These are phyloP conservation scores for Parmelia sp. DNA, from an alignment of 495 filamentous ascomycete genomes.

Conservation along the genomic window DNA sequence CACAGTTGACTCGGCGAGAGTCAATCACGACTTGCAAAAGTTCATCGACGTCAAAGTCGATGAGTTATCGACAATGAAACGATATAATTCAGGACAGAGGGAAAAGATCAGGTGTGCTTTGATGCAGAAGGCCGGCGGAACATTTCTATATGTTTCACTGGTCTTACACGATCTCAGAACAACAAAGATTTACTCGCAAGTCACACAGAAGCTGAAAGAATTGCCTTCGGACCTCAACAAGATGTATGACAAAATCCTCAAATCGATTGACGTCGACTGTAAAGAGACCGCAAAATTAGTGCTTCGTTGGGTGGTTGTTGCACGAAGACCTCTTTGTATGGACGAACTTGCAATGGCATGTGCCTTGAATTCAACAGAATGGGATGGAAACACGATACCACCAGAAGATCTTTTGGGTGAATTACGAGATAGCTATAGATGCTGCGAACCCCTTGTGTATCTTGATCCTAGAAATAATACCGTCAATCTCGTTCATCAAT, in stretches of 20 bases:
- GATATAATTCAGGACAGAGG: constrained; percentile 21
- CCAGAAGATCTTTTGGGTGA: constrained; percentile 10
- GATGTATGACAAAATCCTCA: constrained; percentile 27
- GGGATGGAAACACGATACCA: background rate
- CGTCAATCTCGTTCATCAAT: constrained; percentile 29
- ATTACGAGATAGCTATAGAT: constrained; percentile 14
- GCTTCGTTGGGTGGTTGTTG: constrained; percentile 29
- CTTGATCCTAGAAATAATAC: constrained; percentile 19
- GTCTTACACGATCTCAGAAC: constrained; percentile 35
- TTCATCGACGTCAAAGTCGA: constrained; percentile 36
- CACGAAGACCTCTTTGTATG: constrained; percentile 26
- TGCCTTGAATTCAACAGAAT: background rate
- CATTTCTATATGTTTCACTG: constrained; percentile 44
- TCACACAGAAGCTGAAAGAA: background rate
- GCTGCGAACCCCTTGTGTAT: constrained; percentile 25
- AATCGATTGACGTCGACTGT: constrained; percentile 10
- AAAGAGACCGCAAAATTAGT: constrained; percentile 22
- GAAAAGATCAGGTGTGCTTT: constrained; percentile 30
- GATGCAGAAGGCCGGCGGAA: constrained; percentile 35
- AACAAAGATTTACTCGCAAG: constrained; percentile 18
- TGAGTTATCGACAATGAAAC: constrained; percentile 31
- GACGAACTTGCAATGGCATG: constrained; percentile 26
- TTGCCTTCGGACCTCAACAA: constrained; percentile 26
- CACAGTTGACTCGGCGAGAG: constrained; percentile 29
- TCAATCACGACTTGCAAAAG: constrained; percentile 23